Conservation (phyloP, 2,329 filamentous ascomycete species). For the Verticillium nonalfalfae region DNA sequence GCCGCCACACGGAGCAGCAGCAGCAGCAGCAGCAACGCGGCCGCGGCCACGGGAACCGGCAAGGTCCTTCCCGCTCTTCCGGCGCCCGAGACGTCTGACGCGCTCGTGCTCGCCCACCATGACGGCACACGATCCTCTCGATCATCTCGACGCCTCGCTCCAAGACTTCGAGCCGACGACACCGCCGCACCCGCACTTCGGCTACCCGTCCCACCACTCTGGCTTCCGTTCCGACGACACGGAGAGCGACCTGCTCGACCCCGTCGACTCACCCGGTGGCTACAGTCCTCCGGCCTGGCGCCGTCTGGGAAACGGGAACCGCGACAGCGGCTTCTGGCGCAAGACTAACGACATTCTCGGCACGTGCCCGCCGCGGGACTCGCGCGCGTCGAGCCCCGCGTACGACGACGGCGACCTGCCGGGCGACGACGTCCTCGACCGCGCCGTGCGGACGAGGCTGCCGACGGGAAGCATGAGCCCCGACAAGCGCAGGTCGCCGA, state of each 20-base stretch:
- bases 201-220: constrained; percentile 34
- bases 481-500: constrained; percentile 39
- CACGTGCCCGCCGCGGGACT: constrained; percentile 27
- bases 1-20: constrained; percentile 4
- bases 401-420: constrained; percentile 24
- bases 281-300: constrained; percentile 57
- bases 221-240: constrained; percentile 32
- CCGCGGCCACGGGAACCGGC: neutral
- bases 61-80: constrained; percentile 13
- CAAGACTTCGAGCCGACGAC: constrained; percentile 48
- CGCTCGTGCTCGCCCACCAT: constrained; percentile 7
- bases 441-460: constrained; percentile 47
- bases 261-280: constrained; percentile 47
- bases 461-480: constrained; percentile 51
- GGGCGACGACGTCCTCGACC: constrained; percentile 37
- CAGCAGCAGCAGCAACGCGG: too few relatives aligned
- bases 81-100: constrained; percentile 5
- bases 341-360: constrained; percentile 45
- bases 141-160: constrained; percentile 44
- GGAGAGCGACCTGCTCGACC: constrained; percentile 25
- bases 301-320: constrained; percentile 52
- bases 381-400: constrained; percentile 23
- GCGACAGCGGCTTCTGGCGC: constrained; percentile 56
- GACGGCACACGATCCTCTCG: constrained; percentile 25
- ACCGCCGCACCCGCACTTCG: constrained; percentile 22